Evolutionary conservation across 345 rosid species (phyloP).

Genomic region (Brassica carinata): DNA sequence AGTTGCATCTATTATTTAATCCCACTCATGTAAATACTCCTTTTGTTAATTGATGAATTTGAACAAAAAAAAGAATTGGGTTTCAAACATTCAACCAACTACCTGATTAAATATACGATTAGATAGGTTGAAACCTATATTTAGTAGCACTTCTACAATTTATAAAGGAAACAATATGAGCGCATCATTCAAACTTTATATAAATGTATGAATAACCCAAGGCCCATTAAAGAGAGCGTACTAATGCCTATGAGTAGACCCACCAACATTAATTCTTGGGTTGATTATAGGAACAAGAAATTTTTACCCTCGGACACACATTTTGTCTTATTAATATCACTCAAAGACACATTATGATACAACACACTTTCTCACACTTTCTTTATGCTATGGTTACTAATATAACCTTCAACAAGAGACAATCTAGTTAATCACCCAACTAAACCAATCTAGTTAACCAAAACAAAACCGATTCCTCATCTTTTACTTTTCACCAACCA

Average conservation of each 20-base stretch:
- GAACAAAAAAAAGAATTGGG: background rate
- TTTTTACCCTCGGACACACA: too few relatives aligned
- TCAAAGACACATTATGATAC: too few relatives aligned
- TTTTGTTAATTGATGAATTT: background rate
- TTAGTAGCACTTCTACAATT: background rate
- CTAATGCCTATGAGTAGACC: background rate
- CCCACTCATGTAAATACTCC: background rate
- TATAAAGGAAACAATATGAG: background rate
- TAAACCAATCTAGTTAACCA: too few relatives aligned
- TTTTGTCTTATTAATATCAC: too few relatives aligned
- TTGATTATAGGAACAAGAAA: background rate
- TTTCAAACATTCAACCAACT: background rate
- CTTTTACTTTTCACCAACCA: too few relatives aligned
- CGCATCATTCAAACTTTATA: background rate
- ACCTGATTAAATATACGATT: background rate
- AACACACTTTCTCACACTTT: too few relatives aligned
- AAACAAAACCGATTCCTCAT: too few relatives aligned
- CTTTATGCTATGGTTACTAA: too few relatives aligned
- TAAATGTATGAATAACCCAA: background rate
- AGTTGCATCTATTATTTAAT: background rate
- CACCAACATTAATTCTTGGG: background rate
- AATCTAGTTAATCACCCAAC: too few relatives aligned
- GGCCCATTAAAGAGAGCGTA: slow-evolving; percentile 4
- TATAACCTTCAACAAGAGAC: too few relatives aligned
- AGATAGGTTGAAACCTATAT: background rate